Evolutionary conservation across 2,329 filamentous ascomycete species (phyloP), one percentile per base, ranked within the genome.

Genomic region (Clonostachys rhizophaga): DNA sequence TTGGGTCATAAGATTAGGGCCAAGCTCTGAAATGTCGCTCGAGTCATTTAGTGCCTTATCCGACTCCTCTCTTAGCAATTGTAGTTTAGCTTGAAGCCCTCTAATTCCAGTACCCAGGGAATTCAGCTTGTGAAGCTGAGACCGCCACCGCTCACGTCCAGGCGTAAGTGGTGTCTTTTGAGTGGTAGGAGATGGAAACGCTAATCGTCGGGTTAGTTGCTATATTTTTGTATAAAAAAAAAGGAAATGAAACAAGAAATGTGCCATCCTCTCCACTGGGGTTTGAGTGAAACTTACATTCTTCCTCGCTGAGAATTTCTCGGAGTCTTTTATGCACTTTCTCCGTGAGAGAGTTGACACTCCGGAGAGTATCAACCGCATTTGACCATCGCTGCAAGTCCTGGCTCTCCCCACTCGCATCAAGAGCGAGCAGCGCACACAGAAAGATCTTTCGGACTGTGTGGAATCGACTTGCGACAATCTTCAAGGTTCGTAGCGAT

Each of bases 41-140:
- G 87, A 83, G 55, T 86, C 83, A 58, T 95, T 88, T 30, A 96
- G 68, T 40, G 83, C 83, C 50, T 81, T 81, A 59, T 89, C 89
- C 0, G 91, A 95, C 64, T 96, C 91, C 64, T 99, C 94, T 44
- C 90, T 84, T 47, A 97, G 71, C 8, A 99, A 76, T 50, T 95
- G 91, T 71, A 99, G 83, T 66, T 97, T 99, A 35, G 94, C 94
- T 66, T 97, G 92, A 43, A 99, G 76, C 11, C 89, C 89, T 30
- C 91, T 85, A 51, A 97, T 95, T 14, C 91, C 91, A 47, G 91
- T 89, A 1, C 91, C 96, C 34, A 99, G 76, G 1, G 87, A 88
- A 59, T 89, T 90, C 40, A 99, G 81, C 61, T 95, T 92, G 50
- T 90, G 86, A 49, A 96, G 79, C 63, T 96, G 92, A 47, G 87